Base-by-base conservation (phyloP, 768 basidiomycete genomes). In the Coprinopsis marcescibilis region DNA sequence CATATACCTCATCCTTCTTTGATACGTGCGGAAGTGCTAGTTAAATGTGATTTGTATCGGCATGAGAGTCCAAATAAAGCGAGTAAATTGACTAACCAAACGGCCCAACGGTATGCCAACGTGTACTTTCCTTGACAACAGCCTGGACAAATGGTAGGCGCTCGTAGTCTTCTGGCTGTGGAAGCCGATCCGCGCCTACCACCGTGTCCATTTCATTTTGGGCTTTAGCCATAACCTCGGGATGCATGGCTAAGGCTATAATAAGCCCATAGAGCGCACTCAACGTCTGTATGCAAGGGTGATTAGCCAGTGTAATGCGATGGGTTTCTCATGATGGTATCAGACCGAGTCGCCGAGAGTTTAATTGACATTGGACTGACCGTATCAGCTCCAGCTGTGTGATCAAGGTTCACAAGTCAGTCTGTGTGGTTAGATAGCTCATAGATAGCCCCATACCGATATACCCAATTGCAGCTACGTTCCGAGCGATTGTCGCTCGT, bases 1-100 rank as follows among this genome's bases (percentile, higher is more conserved):
- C 57, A 41, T 65, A 68, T 13, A 63, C 58, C 43, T 69, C 65
- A 20, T 67, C 64, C 25, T 52, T 37, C 10, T 47, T 57, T 13
- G 48, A 36, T 17, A 37, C 30, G 35, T 53, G 57, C 2, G 52
- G 48, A 20, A 59, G 39, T 20, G 49, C 57, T 53, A 24, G 17
- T 17, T 20, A 17, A 13, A 20, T 21, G 10, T 25, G 11, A 27
- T 7, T 11, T 20, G 36, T 24, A 11, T 17, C 23, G 27, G 15
- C 2, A 20, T 7, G 19, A 17, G 8, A n/a, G 30, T 32, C 17
- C 11, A 37, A 37, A 7, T 19, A 10, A 10, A 11, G 35, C 17
- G 19, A 19, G 6, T 37, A 17, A 17, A 11, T 7, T 5, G 6
- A 49, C 47, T 10, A 33, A 47, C 54, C 51, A 26, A 53, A 33